Evolutionary conservation across 2,329 filamentous ascomycete genomes (phyloP).

Genomic region (Apiospora marii): DNA sequence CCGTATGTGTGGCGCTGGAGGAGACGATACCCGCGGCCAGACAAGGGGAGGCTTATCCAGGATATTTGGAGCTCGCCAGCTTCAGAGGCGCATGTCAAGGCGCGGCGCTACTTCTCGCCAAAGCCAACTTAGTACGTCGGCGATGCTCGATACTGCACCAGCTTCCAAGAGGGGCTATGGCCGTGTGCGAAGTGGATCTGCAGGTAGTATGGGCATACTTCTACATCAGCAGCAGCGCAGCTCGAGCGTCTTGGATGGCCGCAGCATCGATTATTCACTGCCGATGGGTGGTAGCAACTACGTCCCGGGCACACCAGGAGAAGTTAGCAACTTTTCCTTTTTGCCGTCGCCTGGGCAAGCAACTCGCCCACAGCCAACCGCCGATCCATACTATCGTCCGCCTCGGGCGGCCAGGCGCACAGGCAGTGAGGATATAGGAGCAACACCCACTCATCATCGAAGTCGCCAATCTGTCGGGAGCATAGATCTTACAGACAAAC

Average conservation of each 20-base stretch:
- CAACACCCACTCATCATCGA: slow-evolving; percentile 43
- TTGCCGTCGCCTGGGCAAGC: slow-evolving; percentile 63
- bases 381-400: slow-evolving; percentile 88
- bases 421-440: slow-evolving; percentile 58
- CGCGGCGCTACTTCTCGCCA: slow-evolving; percentile 70
- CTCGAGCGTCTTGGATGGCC: slow-evolving; percentile 62
- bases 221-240: slow-evolving; percentile 57
- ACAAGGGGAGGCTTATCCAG: slow-evolving; percentile 85
- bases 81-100: slow-evolving; percentile 76
- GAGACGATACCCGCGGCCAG: slow-evolving; percentile 73
- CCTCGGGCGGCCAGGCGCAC: slow-evolving; percentile 75
- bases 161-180: slow-evolving; percentile 70
- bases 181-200: slow-evolving; percentile 67
- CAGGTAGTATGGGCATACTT: slow-evolving; percentile 63
- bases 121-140: slow-evolving; percentile 83
- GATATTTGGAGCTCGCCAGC: slow-evolving; percentile 89
- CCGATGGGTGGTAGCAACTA: slow-evolving; percentile 68
- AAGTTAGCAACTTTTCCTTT: slow-evolving; percentile 76
- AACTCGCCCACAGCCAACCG: slow-evolving; percentile 53
- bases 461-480: slow-evolving; percentile 47
- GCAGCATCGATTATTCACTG: slow-evolving; percentile 55
- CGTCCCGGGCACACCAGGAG: slow-evolving; percentile 76
- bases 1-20: slow-evolving; percentile 82
- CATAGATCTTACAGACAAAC: slow-evolving; percentile 48
- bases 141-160: slow-evolving; percentile 77